Percentiles rank a stretch among this genome's conserved stretches.
phyloP scores from a whole-genome alignment of 257 asterid species.

The Coffea eugenioides region DNA sequence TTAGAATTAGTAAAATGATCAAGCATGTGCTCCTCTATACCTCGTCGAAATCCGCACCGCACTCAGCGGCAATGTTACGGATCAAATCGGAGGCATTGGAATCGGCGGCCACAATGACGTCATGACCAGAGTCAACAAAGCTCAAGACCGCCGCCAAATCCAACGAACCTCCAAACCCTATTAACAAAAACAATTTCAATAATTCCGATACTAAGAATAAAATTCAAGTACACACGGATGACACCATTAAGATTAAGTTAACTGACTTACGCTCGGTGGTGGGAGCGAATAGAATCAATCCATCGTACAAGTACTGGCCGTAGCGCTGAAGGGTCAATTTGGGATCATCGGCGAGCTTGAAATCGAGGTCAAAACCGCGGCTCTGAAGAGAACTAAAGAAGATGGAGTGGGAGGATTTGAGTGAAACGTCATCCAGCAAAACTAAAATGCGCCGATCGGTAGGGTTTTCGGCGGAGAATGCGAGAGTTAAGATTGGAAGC shows the following conservation, averaged over 20 bases:
- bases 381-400: slow-evolving; percentile 56
- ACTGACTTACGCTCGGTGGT: slow-evolving; percentile 51
- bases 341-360: slow-evolving; percentile 78
- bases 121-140: slow-evolving; percentile 84
- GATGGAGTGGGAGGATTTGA: slow-evolving; percentile 74
- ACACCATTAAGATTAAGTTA: background rate
- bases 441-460: slow-evolving; percentile 67
- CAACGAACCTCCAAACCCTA: slow-evolving; percentile 81
- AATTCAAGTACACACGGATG: too few species aligned
- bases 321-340: slow-evolving; percentile 58
- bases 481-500: slow-evolving; percentile 35
- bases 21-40: background rate
- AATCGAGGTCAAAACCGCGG: slow-evolving; percentile 69
- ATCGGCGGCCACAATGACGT: slow-evolving; percentile 77
- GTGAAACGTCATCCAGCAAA: slow-evolving; percentile 64
- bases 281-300: slow-evolving; percentile 67
- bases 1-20: background rate
- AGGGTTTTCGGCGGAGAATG: slow-evolving; percentile 63
- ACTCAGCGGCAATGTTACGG: slow-evolving; percentile 37
- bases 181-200: background rate
- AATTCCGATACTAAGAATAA: background rate
- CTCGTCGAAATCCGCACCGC: slow-evolving; percentile 35
- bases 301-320: slow-evolving; percentile 72
- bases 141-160: slow-evolving; percentile 67
- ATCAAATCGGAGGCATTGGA: slow-evolving; percentile 68